phyloP scores from a whole-genome alignment of 2,329 filamentous ascomycete species.

The Dactylellina parvicollis region DNA sequence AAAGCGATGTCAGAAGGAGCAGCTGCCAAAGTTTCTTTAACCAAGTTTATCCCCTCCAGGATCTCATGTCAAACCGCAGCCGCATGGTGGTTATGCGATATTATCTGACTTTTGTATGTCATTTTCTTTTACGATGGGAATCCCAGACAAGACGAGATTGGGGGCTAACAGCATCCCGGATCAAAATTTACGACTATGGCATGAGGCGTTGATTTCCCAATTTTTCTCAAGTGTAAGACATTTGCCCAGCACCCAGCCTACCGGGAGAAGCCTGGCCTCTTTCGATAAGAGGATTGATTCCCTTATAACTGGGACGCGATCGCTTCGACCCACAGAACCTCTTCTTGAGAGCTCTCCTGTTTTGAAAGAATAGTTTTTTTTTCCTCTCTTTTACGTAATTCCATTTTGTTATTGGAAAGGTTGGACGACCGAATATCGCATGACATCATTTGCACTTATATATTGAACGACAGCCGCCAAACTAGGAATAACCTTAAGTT shows the following conservation, averaged over 20 bases:
- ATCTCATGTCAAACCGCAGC: background rate
- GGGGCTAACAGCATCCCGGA: background rate
- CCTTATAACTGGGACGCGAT: conserved; percentile 7
- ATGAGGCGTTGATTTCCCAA: conserved; percentile 3
- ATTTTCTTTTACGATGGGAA: too few relatives aligned
- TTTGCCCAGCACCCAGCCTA: background rate
- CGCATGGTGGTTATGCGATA: background rate
- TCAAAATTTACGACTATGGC: background rate
- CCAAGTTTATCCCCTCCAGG: background rate
- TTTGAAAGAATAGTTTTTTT: background rate
- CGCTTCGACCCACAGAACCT: background rate
- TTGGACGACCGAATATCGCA: background rate
- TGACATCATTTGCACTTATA: conserved; percentile 5
- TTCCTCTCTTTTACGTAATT: conserved; percentile 6
- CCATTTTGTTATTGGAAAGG: background rate
- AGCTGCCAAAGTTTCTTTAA: background rate
- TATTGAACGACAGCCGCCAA: background rate
- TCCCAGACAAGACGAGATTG: conserved; percentile 1
- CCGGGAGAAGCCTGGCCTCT: background rate
- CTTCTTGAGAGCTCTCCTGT: conserved; percentile 1
- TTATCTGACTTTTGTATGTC: background rate
- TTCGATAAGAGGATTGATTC: background rate
- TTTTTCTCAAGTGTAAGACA: conserved; percentile 1
- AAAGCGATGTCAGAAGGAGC: conserved; percentile 13
- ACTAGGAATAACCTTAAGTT: background rate